Base-by-base conservation (phyloP, 2,329 filamentous ascomycete species). In the Talaromyces funiculosus region DNA sequence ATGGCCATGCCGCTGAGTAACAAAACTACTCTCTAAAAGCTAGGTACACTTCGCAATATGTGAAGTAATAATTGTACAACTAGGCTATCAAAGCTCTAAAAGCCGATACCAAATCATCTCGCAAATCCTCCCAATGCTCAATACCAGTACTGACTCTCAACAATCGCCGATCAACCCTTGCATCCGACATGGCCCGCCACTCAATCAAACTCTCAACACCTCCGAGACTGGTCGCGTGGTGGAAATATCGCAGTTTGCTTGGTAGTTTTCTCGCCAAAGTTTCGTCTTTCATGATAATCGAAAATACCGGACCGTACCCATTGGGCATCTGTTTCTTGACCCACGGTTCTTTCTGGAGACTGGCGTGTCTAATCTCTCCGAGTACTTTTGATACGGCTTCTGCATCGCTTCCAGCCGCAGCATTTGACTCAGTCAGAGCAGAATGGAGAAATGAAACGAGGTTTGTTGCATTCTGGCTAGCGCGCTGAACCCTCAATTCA, bases 181-280 rank as follows among this genome's bases (percentile, higher is more conserved):
- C 68, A 79, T 99, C 94, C 62, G 86, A 88, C 90, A 99, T 94
- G 53, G 89, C 85, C 62, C 94, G 82, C 94, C 94, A 99, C 82
- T 99, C 94, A 67, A 99, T 92, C 78, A 97, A 76, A 70, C 90
- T 94, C 82, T 97, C 94, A 9, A 97, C 91, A 4, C 94, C 93
- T 2, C 94, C 94, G 29, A 97, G 76, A 73, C 90, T 95, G 2
- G 94, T 99, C 5, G 94, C 94, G 75, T 99, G 94, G 68, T 96
- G 90, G 79, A 97, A 97, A 47, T 96, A 82, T 2, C 80, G 72
- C 72, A 97, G 76, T 73, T 90, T 89, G 69, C 87, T 89, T 3
- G 94, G 94, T 64, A 99, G 75, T 31, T 78, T 74, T 65, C 81
- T 84, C 3, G 94, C 92, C 56, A 83, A 71, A 0, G 79, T 77